Base-by-base conservation (phyloP, 306 rosid genomes). In the Lupinus albus region DNA sequence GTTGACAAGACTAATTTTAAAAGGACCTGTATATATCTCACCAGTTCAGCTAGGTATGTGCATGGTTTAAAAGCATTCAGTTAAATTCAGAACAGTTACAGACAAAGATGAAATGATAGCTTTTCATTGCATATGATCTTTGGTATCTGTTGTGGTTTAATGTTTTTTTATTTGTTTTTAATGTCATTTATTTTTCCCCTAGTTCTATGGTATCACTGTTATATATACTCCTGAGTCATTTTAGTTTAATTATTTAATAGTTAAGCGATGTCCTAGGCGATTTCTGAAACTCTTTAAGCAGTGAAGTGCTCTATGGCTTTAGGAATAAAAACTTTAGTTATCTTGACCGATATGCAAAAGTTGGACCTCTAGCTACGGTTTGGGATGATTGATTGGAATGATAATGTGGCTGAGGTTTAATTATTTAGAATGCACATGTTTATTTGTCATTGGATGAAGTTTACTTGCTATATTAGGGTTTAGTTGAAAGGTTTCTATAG, bases 21-120 rank as follows among this genome's bases (percentile, higher is more conserved):
- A 80, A 88, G 99, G 79, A 94, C 97, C 15, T 94, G 99, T 78
- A 77, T 82, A 71, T 94, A 94, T 73, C 97, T 94, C 46, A 91
- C 95, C 60, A 94, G 99, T 85, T 94, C 95, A 21, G 99, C 95
- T 14, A 82, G 87, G 99, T 88, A 79, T 70, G 83, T 66, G 70
- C 11, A 53, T 39, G 41, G 33, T 46, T 64, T 56, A 49, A 56
- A 56, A 36, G 5, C 15, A 33, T 39, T 76, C 35, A 61, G 52
- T 67, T 55, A n/a, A 61, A 52, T 39, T 67, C 15, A 47, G 35
- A 54, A 48, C 18, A 11, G 42, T 10, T 61, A 10, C 18, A 8
- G 18, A 35, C 21, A 39, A 46, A 79, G 45, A 11, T 13, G 4
- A 28, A 54, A 18, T 52, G 46, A 25, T 25, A 25, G 30, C 4